A percentile compares a stretch with the other conserved stretches of the same genome.
Conservation (phyloP, 306 rosid genomes). For the Prunus davidiana region DNA sequence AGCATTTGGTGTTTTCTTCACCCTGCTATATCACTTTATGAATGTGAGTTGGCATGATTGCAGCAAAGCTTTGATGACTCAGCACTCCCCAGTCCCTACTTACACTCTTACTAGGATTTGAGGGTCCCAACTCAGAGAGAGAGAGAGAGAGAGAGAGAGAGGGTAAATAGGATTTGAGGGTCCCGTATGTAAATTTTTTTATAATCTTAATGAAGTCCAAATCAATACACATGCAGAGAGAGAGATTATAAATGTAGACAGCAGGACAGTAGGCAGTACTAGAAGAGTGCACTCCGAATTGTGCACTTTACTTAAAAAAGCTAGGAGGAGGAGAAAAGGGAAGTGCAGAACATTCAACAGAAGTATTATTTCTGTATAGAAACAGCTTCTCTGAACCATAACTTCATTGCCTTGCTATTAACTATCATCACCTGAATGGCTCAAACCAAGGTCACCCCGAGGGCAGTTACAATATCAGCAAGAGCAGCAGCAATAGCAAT, state of each 20-base stretch:
- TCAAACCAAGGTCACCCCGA: conserved; percentile 18
- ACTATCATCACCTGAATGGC: conserved; percentile 38
- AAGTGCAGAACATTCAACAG: conserved; percentile 2
- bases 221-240: background rate
- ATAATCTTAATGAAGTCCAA: background rate
- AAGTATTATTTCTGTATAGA: background rate
- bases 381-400: background rate
- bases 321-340: background rate
- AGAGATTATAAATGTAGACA: conserved; percentile 19
- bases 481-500: conserved; percentile 18
- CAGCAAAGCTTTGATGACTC: background rate
- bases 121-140: background rate
- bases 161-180: background rate
- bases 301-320: background rate
- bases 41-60: background rate
- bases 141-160: background rate
- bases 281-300: conserved; percentile 17
- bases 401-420: conserved; percentile 3
- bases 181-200: background rate
- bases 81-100: background rate
- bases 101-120: background rate
- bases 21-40: background rate
- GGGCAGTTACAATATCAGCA: conserved; percentile 31
- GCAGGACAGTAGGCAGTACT: conserved; percentile 14
- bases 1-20: background rate